phyloP scores from a whole-genome alignment of 2,329 filamentous ascomycete species.

The Penicillium fuscoglaucum region DNA sequence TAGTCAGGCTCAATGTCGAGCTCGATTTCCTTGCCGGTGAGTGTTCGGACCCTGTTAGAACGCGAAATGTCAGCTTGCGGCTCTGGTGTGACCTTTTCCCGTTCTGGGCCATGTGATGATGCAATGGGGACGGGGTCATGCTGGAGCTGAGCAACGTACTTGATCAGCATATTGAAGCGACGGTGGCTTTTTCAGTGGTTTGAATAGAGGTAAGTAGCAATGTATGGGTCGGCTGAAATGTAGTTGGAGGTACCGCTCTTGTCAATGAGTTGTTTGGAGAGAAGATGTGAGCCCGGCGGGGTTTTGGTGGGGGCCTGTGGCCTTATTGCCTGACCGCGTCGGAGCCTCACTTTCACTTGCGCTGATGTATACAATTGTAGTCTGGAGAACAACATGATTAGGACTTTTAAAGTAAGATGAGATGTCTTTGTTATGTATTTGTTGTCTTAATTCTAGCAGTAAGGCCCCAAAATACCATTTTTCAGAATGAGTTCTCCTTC shows the following conservation, averaged over 20 bases:
- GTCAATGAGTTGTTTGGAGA: slow-evolving; percentile 15
- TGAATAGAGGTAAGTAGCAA: not conserved
- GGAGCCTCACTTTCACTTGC: slow-evolving; percentile 11
- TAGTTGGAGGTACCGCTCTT: slow-evolving; percentile 5
- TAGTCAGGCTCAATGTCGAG: slow-evolving; percentile 93
- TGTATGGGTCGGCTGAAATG: not conserved
- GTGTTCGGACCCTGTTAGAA: slow-evolving; percentile 77
- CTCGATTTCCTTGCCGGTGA: slow-evolving; percentile 98
- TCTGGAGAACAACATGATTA: not conserved
- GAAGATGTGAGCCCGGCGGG: slow-evolving; percentile 32
- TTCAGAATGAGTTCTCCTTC: not conserved
- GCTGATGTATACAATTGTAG: not conserved
- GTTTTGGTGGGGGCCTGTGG: slow-evolving; percentile 34
- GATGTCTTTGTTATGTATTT: too few species aligned
- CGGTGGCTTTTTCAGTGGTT: not conserved
- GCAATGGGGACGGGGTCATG: slow-evolving; percentile 10
- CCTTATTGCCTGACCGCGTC: slow-evolving; percentile 27
- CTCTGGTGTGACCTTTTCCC: slow-evolving; percentile 9
- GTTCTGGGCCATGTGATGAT: slow-evolving; percentile 18
- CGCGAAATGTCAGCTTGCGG: slow-evolving; percentile 14
- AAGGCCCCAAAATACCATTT: not conserved
- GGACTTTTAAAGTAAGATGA: accelerated
- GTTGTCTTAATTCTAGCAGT: not conserved
- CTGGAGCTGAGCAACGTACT: slow-evolving; percentile 38
- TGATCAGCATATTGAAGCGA: slow-evolving; percentile 51